Base-by-base conservation (phyloP, 2,329 filamentous ascomycete species). In the Xylaria digitata region DNA sequence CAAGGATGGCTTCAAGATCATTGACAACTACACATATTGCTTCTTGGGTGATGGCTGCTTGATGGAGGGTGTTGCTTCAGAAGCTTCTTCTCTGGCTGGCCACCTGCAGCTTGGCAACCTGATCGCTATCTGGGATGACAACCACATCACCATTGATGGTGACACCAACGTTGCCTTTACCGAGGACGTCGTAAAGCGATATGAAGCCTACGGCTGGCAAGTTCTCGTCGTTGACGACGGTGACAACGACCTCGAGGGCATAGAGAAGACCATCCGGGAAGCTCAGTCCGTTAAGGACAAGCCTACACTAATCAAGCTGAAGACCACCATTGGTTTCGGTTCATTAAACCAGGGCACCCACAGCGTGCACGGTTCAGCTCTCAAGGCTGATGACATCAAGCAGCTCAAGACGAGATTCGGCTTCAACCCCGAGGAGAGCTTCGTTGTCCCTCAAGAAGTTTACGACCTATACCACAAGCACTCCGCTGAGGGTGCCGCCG, bases 41-140 rank as follows among this genome's bases (percentile, higher is more conserved):
- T 97, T 98, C 89, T 92, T 99, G 80, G 96, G 96, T 80, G 96
- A 99, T 86, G 96, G 96, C 74, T 99, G 96, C 84, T 89, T 96
- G 83, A 96, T 97, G 94, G 96, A 99, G 87, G 96, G 96, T 87
- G 88, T 99, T 85, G 93, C 96, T 74, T 89, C 89, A 79, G 96
- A 99, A 86, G 95, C 96, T 77, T 93, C 87, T 75, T 97, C 94
- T 68, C 87, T 94, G 75, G 96, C 96, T 75, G 96, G 96, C 79
- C 96, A 99, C 86, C 88, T 98, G 82, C 92, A 98, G 88, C 90
- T 99, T 72, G 96, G 95, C 80, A 99, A 98, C 88, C 87, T 99
- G 78, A 98, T 98, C 83, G 90, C 89, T 82, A 88, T 99, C 83
- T 99, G 95, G 83, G 96, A 99, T 80, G 96, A 99, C 87, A 99